Base-by-base conservation (phyloP, 805 yeast species). In the Wickerhamiella nectarea region DNA sequence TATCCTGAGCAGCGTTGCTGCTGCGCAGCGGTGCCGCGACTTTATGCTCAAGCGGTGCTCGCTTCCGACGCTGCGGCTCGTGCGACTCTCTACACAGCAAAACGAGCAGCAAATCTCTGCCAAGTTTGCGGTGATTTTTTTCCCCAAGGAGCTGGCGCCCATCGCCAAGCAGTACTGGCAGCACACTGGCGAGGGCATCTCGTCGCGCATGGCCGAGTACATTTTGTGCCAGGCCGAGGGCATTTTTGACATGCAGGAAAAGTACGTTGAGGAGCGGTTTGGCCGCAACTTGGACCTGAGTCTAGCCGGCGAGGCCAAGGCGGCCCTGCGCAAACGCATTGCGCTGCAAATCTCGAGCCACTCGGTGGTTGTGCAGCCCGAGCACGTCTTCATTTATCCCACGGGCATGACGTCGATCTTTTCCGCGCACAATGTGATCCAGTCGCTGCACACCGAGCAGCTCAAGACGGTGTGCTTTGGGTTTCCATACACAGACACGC, bases 181-280 rank as follows among this genome's bases (percentile, higher is more conserved):
- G 60, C 95, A 87, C 56, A 68, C 94, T 0, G 99, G 99, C 21
- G 96, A 89, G 61, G 95, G 95, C n/a, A 74, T 91, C 21, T 83
- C 95, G 12, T 83, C 95, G 28, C 69, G 97, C 54, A 65, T 78
- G 58, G 96, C 86, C 1, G 95, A 87, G 60, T 91, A 84, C 55
- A 76, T 82, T 38, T 61, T 80, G 47, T 75, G 74, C 48, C 46
- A 45, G 9, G 34, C 43, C 38, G 48, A 47, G 29, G 41, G 41
- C 12, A 39, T 25, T 4, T 22, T 29, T 47, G 18, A 22, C 14
- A 28, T 29, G 20, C 31, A 37, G 28, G 22, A 25, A 18, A 22
- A 74, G 8, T 84, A 76, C 57, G 75, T 89, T 36, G 96, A 89
- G 58, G 91, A 84, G 57, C 75, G 95, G 57, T 89, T 76, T 60